These are phyloP conservation scores for Phytophthora brassicae DNA, from an alignment of 352 stramenopile species.

Conservation along the genomic window DNA sequence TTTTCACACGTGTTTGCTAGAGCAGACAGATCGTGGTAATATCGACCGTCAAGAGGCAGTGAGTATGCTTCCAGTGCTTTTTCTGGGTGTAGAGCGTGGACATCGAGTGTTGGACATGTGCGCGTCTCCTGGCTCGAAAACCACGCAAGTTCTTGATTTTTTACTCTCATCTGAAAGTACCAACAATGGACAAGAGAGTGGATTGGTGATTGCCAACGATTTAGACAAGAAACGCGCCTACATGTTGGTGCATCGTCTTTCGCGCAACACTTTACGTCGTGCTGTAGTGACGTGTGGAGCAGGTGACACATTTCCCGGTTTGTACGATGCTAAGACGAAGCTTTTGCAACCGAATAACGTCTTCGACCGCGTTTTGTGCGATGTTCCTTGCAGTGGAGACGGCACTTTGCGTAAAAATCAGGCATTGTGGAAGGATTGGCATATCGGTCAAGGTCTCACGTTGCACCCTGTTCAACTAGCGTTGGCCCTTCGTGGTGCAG, in stretches of 20 bases:
- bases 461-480: slow-evolving; percentile 94
- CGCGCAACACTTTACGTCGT: slow-evolving; percentile 76
- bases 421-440: slow-evolving; percentile 93
- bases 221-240: slow-evolving; percentile 96
- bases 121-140: slow-evolving; percentile 99
- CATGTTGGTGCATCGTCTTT: slow-evolving; percentile 96
- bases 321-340: slow-evolving; percentile 56
- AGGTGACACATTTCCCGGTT: slow-evolving; percentile 92
- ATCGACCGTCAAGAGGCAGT: slow-evolving; percentile 98
- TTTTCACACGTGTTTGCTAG: slow-evolving; percentile 93
- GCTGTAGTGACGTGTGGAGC: slow-evolving; percentile 93
- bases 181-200: slow-evolving; percentile 27
- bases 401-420: slow-evolving; percentile 98
- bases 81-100: slow-evolving; percentile 91
- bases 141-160: slow-evolving; percentile 96
- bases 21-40: slow-evolving; percentile 90
- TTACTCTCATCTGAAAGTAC: slow-evolving; percentile 37
- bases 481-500: slow-evolving; percentile 91
- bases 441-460: slow-evolving; percentile 86
- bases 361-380: slow-evolving; percentile 98
- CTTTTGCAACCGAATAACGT: slow-evolving; percentile 69
- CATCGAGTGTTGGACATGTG: slow-evolving; percentile 88
- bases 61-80: slow-evolving; percentile 98
- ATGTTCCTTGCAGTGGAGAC: slow-evolving; percentile 98
- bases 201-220: slow-evolving; percentile 96